Conservation (phyloP, 1,139 yeast genomes). For the Candida neerlandica region DNA sequence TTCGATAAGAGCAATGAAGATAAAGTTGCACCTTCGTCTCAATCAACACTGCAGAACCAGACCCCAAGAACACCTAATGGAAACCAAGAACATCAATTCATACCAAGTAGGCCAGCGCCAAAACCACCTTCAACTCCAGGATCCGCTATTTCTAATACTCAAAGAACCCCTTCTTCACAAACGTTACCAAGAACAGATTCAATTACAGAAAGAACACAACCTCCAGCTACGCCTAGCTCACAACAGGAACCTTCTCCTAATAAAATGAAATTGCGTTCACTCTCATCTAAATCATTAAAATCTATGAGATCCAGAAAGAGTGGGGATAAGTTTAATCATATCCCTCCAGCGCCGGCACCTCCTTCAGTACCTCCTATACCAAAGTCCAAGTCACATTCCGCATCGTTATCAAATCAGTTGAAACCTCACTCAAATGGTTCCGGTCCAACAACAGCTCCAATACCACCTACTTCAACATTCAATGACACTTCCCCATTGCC, state of each 20-base stretch:
- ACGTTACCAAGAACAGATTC: neutral
- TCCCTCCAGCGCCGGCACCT: slow-evolving; percentile 24
- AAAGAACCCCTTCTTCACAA: slow-evolving; percentile 9
- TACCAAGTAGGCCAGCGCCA: slow-evolving; percentile 73
- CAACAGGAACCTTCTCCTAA: slow-evolving; percentile 13
- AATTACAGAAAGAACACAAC: slow-evolving; percentile 6
- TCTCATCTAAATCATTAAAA: slow-evolving; percentile 44
- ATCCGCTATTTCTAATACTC: slow-evolving; percentile 7
- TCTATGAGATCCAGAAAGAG: slow-evolving; percentile 30
- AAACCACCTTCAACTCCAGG: slow-evolving; percentile 41
- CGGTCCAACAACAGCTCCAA: slow-evolving; percentile 46
- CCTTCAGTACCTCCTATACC: slow-evolving; percentile 33
- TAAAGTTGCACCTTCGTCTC: neutral
- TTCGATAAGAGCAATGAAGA: slow-evolving; percentile 5
- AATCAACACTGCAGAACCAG: slow-evolving; percentile 21
- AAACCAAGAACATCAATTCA: slow-evolving; percentile 51
- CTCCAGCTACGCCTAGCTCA: slow-evolving; percentile 7
- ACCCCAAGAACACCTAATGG: slow-evolving; percentile 23
- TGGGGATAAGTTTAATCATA: slow-evolving; percentile 18
- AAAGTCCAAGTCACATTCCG: slow-evolving; percentile 47
- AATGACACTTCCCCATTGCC: slow-evolving; percentile 19
- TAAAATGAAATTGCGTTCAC: slow-evolving; percentile 29
- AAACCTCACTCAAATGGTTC: slow-evolving; percentile 25
- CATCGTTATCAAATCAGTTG: slow-evolving; percentile 31
- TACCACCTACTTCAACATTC: slow-evolving; percentile 34